These are phyloP conservation scores for Lunasporangiospora selenospora DNA, from an alignment of 192 early-diverging fungal genomes.

Conservation along the genomic window DNA sequence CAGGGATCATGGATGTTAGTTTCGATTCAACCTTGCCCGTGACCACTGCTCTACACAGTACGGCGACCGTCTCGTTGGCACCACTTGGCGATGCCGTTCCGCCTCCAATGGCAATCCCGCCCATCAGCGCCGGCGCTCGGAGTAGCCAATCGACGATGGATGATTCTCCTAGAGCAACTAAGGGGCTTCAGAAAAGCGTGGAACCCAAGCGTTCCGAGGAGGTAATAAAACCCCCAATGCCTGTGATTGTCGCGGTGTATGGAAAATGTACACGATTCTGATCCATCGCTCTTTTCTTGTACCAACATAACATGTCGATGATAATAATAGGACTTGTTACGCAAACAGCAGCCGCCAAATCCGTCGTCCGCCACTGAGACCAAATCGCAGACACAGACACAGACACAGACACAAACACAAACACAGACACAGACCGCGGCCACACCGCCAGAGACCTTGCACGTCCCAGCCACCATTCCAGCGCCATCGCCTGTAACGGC, in stretches of 20 bases:
- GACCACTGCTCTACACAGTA: conserved; percentile 9
- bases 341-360: not conserved
- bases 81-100: conserved; percentile 2
- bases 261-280: not conserved
- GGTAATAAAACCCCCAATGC: not conserved
- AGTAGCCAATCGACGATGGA: conserved; percentile 2
- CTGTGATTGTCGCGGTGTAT: not conserved
- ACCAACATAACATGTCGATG: not conserved
- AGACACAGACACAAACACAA: not conserved
- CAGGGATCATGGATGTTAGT: conserved; percentile 23
- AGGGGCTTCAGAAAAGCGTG: conserved; percentile 17
- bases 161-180: conserved; percentile 4
- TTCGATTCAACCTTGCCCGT: conserved; percentile 25
- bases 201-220: conserved; percentile 7
- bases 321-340: not conserved
- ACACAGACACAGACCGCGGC: not conserved
- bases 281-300: not conserved
- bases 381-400: not conserved
- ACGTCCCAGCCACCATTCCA: not conserved
- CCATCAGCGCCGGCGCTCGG: conserved; percentile 1
- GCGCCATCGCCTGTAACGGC: too few relatives aligned
- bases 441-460: not conserved
- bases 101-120: conserved; percentile 7
- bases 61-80: conserved; percentile 7
- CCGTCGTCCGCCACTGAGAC: too few relatives aligned